phyloP scores from a whole-genome alignment of 345 rosid species.

The Citrus sp. region DNA sequence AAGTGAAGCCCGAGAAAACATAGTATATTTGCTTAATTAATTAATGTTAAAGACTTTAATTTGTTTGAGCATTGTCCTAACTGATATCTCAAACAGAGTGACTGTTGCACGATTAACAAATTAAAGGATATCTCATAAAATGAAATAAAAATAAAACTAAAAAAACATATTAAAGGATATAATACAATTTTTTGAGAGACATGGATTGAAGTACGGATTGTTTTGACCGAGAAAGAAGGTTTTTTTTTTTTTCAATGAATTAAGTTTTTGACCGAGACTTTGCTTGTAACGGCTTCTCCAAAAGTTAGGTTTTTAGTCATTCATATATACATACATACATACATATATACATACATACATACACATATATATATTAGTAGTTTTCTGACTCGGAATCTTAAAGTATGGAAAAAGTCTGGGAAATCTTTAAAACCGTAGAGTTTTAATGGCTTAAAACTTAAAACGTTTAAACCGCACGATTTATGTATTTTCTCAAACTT shows the following conservation, averaged over 20 bases:
- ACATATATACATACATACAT: accelerated
- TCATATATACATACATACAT: too few relatives aligned
- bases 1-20: slow-evolving; percentile 30
- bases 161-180: neutral
- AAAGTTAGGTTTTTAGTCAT: neutral
- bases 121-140: neutral
- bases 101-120: neutral
- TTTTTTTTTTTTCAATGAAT: neutral
- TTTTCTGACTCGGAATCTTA: accelerated
- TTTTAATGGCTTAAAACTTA: too few relatives aligned
- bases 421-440: accelerated
- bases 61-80: neutral
- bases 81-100: neutral
- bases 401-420: accelerated
- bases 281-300: slow-evolving; percentile 4
- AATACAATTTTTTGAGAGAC: neutral
- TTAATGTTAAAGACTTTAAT: neutral
- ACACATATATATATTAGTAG: too few relatives aligned
- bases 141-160: too few relatives aligned
- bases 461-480: too few relatives aligned
- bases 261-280: slow-evolving; percentile 6
- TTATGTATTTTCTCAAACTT: too few relatives aligned
- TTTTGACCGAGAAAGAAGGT: slow-evolving; percentile 25
- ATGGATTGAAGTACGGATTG: slow-evolving; percentile 6
- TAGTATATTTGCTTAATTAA: slow-evolving; percentile 3